A percentile compares a stretch with the other conserved stretches of the same genome.
Evolutionary conservation across 352 stramenopile species (phyloP).

Genomic region (Poterioochromonas sp.): DNA sequence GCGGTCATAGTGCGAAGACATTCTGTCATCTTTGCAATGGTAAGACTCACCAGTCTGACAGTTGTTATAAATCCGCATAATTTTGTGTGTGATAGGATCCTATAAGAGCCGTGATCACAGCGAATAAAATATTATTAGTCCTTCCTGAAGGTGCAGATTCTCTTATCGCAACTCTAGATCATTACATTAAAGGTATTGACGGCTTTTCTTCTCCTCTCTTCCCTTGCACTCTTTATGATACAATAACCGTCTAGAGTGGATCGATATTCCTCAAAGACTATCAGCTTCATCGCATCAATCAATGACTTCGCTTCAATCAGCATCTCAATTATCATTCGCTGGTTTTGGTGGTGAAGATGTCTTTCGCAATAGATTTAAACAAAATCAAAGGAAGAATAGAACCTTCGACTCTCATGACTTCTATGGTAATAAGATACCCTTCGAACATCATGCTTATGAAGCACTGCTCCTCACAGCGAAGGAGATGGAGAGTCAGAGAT

Average conservation of each 20-base stretch:
- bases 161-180: background rate
- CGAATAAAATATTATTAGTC: background rate
- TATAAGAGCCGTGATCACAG: background rate
- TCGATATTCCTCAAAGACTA: too few relatives aligned
- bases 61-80: background rate
- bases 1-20: background rate
- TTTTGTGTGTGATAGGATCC: background rate
- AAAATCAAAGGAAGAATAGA: too few relatives aligned
- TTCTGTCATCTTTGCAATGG: background rate
- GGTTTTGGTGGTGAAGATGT: too few relatives aligned
- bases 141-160: background rate
- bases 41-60: background rate
- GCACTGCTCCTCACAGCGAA: conserved; percentile 6
- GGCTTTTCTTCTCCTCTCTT: background rate
- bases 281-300: too few relatives aligned
- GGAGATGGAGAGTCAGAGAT: background rate
- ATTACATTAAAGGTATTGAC: background rate
- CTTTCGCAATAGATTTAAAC: too few relatives aligned
- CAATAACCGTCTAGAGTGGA: too few relatives aligned
- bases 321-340: too few relatives aligned
- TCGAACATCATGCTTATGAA: conserved; percentile 25
- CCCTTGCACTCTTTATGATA: too few relatives aligned
- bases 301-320: too few relatives aligned
- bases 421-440: background rate
- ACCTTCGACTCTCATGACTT: background rate